Base-by-base conservation (phyloP, 108 stramenopile genomes). In the Aureococcus anophagefferens region DNA sequence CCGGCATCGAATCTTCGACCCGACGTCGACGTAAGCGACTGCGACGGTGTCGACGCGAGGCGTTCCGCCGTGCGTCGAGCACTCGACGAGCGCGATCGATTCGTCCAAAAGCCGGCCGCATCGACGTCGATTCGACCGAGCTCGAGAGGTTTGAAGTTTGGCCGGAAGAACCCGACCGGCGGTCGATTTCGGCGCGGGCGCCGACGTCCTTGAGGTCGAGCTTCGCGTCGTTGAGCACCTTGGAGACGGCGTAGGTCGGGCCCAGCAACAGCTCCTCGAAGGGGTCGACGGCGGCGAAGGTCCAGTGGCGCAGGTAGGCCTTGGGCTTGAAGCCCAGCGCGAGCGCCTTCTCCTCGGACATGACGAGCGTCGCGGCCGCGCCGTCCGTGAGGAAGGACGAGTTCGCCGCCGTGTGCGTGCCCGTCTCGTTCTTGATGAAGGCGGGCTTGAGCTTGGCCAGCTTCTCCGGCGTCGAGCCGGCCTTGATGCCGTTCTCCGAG, bases 391-490 rank as follows among this genome's bases (percentile, higher is more conserved):
- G 82, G 73, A 88, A 97, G 59, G 89, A 90, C 34, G 91, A 92
- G 79, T 99, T 99, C 21, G 96, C 98, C 36, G 98, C 98, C 30
- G 98, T 99, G 88, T 99, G 98, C 7, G 98, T 97, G 45, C 98
- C 98, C 77, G 83, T 80, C 11, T 81, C 83, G 77, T 91, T 85
- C 78, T 96, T 96, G 74, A 99, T 81, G 76, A 99, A 99, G 13
- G 96, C 96, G 30, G 98, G 96, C 78, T 94, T 95, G 44, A 99
- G 87, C 73, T 91, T 94, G 36, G 87, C 74, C 15, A 99, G 94
- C 63, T 81, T 87, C 80, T 97, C 98, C 15, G 83, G 74, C 33
- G 94, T 92, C 13, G 90, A 90, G 78, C 89, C 91, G 16, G 86
- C 95, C 81, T 95, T 94, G 81, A 97, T 93, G 32, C 98, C 96